These are phyloP conservation scores for Ilyonectria mors-panacis DNA, from an alignment of 2,329 filamentous ascomycete genomes.

Conservation along the genomic window DNA sequence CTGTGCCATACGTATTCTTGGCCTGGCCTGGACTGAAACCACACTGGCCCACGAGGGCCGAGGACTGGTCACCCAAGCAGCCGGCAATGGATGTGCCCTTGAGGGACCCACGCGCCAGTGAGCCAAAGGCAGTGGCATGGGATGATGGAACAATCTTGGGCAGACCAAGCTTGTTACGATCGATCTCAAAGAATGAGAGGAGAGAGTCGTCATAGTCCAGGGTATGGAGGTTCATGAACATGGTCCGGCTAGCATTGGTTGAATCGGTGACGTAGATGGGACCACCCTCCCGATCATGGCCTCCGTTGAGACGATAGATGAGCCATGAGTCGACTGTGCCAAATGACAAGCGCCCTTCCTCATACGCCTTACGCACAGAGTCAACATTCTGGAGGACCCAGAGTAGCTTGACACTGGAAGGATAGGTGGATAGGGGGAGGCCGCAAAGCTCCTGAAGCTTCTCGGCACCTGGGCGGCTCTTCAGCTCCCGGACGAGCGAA, in stretches of 20 bases:
- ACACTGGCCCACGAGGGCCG: constrained; percentile 87
- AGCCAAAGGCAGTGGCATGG: constrained; percentile 80
- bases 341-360: constrained; percentile 82
- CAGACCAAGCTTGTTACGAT: constrained; percentile 76
- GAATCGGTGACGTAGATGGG: constrained; percentile 86
- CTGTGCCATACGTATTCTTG: constrained; percentile 94
- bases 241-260: constrained; percentile 90
- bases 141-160: constrained; percentile 90
- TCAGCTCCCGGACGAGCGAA: constrained; percentile 81
- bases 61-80: constrained; percentile 89
- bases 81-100: constrained; percentile 83
- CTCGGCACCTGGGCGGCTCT: constrained; percentile 76
- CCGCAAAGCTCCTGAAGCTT: constrained; percentile 80
- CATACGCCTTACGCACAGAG: constrained; percentile 80
- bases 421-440: constrained; percentile 89
- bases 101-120: constrained; percentile 74
- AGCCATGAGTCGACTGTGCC: constrained; percentile 93
- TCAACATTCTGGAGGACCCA: constrained; percentile 84
- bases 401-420: constrained; percentile 86
- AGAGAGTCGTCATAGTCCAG: constrained; percentile 85
- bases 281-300: constrained; percentile 66
- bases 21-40: constrained; percentile 86
- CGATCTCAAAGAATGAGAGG: constrained; percentile 83
- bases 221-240: constrained; percentile 93
- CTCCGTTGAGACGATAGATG: constrained; percentile 86